Evolutionary conservation across 2,329 filamentous ascomycete genomes (phyloP).

Genomic region (Pseudocercospora eumusae): DNA sequence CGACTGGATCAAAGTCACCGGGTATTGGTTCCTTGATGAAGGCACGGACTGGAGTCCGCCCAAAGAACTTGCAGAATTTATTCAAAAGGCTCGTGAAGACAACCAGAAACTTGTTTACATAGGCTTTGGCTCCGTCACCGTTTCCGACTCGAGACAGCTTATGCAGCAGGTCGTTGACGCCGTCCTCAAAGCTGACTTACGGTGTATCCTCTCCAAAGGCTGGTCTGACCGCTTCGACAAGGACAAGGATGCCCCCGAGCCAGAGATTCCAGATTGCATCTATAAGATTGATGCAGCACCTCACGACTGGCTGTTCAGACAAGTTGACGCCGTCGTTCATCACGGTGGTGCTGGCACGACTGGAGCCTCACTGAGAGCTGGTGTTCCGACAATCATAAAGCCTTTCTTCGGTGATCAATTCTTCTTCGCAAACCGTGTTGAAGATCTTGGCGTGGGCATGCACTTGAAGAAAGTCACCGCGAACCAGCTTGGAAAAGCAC

Average conservation of each 20-base stretch:
- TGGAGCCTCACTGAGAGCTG: constrained; percentile 85
- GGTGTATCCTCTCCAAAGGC: constrained; percentile 92
- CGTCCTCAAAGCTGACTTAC: constrained; percentile 85
- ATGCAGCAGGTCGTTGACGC: constrained; percentile 92
- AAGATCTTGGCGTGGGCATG: constrained; percentile 90
- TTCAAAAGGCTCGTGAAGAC: constrained; percentile 76
- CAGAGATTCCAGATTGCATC: constrained; percentile 76
- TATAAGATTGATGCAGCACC: constrained; percentile 86
- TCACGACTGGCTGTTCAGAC: constrained; percentile 93
- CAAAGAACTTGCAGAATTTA: constrained; percentile 74
- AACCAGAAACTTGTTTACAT: constrained; percentile 93
- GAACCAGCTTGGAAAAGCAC: constrained; percentile 77
- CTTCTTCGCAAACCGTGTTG: constrained; percentile 87
- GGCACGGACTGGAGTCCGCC: constrained; percentile 70
- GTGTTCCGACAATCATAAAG: constrained; percentile 89
- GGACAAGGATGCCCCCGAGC: constrained; percentile 58
- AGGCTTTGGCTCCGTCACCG: constrained; percentile 94
- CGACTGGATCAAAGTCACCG: constrained; percentile 95
- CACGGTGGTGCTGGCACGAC: constrained; percentile 95
- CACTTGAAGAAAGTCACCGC: constrained; percentile 86
- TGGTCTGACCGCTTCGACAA: constrained; percentile 84
- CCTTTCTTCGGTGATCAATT: constrained; percentile 98
- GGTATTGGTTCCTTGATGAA: constrained; percentile 97
- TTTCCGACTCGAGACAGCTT: constrained; percentile 82
- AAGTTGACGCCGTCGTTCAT: constrained; percentile 91